phyloP scores from a whole-genome alignment of 1,284 basidiomycete species.

The Leccinum angustisporum region DNA sequence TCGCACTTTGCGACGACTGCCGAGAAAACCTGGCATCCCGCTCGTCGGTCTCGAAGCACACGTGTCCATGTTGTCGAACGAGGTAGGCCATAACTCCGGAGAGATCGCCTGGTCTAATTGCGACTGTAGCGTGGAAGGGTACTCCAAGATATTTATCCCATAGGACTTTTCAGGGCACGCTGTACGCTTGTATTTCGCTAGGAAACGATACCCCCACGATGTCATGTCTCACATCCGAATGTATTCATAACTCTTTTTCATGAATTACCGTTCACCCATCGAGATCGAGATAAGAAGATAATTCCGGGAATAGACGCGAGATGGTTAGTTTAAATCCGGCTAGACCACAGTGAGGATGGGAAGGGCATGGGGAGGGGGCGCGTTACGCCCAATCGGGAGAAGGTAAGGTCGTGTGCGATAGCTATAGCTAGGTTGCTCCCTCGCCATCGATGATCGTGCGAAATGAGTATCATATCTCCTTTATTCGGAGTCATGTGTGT shows the following conservation, averaged over 20 bases:
- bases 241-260: slow-evolving; percentile 9
- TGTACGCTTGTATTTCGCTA: slow-evolving; percentile 11
- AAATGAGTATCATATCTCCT: background rate
- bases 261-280: background rate
- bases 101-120: slow-evolving; percentile 8
- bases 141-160: slow-evolving; percentile 68
- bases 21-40: slow-evolving; percentile 66
- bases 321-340: background rate
- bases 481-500: background rate
- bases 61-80: slow-evolving; percentile 72
- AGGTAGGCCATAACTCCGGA: slow-evolving; percentile 43
- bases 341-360: background rate
- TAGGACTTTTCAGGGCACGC: slow-evolving; percentile 26
- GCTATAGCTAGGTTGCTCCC: too few species aligned
- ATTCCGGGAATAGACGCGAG: background rate
- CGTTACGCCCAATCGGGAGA: background rate
- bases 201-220: slow-evolving; percentile 13
- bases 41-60: slow-evolving; percentile 61
- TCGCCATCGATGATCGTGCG: background rate
- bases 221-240: slow-evolving; percentile 4
- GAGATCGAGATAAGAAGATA: background rate
- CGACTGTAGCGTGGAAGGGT: slow-evolving; percentile 63
- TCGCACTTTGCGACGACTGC: slow-evolving; percentile 73
- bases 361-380: background rate
- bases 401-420: background rate